Base-by-base conservation (phyloP, 2,329 filamentous ascomycete genomes). In the Fusarium sp. region DNA sequence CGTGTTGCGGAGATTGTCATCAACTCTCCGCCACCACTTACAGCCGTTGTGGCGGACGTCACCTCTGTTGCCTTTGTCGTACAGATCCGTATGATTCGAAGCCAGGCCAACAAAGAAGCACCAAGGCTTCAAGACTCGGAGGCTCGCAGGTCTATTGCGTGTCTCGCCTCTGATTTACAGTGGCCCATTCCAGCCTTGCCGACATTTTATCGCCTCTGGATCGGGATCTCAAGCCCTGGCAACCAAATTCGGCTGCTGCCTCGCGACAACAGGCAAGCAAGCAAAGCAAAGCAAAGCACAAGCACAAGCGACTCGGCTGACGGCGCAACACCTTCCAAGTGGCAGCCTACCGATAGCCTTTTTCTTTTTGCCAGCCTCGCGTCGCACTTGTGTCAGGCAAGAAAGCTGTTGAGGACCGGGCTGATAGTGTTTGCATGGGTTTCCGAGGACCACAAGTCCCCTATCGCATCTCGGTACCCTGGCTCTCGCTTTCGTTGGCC, bases 171-270 rank as follows among this genome's bases (percentile, higher is more conserved):
- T 55, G 42, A 42, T 52, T 50, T 39, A 49, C 38, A 21, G 44
- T 54, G 17, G 11, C 19, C 32, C 63, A 68, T 70, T 67, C 60
- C 65, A 68, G 55, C 56, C 60, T 66, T 63, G 64, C 54, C 51
- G 51, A 62, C 42, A 44, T 66, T 29, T 43, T 49, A 41, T 51
- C 46, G 39, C 38, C 46, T 41, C 29, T 46, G 47, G 39, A 49
- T 38, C 43, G 49, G 23, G 43, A 62, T 29, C 13, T 37, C 38
- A 36, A 53, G 45, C 61, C 61, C 58, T 31, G 13, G 61, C 61
- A 65, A 65, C 62, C 47, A 49, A 41, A 61, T 57, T 31, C 55
- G 36, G 35, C 41, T 53, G 53, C 59, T 65, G 47, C 53, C 51
- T 64, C 52, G 51, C 39, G 48, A 63, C 53, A 25, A 33, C 55